Evolutionary conservation across 345 rosid genomes (phyloP), one percentile per base, ranked within the genome.

Genomic region (Iberis pinnata): DNA sequence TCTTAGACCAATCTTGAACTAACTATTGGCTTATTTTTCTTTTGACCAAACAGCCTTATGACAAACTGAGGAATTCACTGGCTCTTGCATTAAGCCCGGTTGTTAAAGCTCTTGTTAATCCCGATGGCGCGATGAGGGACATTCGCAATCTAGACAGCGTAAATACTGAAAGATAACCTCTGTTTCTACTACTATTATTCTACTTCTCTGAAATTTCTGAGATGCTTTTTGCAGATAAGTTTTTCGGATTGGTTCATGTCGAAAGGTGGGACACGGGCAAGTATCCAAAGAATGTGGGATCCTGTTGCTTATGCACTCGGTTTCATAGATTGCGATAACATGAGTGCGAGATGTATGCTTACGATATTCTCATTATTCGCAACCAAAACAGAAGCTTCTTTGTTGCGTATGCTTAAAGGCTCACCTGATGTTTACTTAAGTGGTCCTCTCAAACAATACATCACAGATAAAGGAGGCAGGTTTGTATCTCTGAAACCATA

Each of bases 221-320:
- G 47, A 42, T 41, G 19, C 51, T 22, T 66, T 26, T 60, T 72
- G 64, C 76, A 88, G 98, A 79, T 88, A 70, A 88, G 98, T 80
- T 90, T 90, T 77, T 87, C 95, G n/a, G 81, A 84, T 63, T 92
- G 98, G 98, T 92, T 92, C 74, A 41, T 92, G 71, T 87, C 95
- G 19, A 90, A 87, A 77, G 98, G 98, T 35, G 98, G 98, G 44
- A 87, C 96, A 8, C 76, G 95, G 14, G 62, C 36, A 26, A 90
- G 98, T 58, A 84, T 90, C 59, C 89, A 83, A 63, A 81, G 98
- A 76, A 78, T 90, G 98, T 90, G 98, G 98, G 96, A 92, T 76
- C 98, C 98, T 45, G 98, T 92, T 74, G 98, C 98, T 38, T 92
- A 90, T 58, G 98, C 98, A 53, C 92, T 92, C 10, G 98, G 98